Base-by-base conservation (phyloP, 495 filamentous ascomycete genomes). In the Aspergillus diversus region DNA sequence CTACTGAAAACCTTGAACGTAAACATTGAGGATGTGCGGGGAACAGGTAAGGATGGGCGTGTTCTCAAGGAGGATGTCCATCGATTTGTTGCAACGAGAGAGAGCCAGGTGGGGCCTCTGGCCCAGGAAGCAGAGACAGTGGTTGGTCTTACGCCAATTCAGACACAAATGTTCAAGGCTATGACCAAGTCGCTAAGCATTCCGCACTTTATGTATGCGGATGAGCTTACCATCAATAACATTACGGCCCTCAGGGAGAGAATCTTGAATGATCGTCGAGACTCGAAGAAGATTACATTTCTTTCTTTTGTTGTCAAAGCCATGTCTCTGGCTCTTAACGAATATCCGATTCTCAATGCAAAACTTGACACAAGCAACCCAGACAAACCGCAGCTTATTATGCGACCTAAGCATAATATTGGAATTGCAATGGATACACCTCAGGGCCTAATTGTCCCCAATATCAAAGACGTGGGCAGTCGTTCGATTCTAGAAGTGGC, bases 241-340 rank as follows among this genome's bases (percentile, higher is more conserved):
- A 81, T 98, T 3, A 86, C 85, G 46, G 77, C 83, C 39, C 80
- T 97, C 39, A 89, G 95, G 16, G 72, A 77, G 39, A 86, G 84
- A 46, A 83, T 97, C 17, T 66, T 67, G 54, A 69, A 64, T 69
- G 69, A 83, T 69, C 61, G 75, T 56, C 71, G 68, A 66, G 67
- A 80, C 33, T 76, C 77, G 33, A 76, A 73, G 34, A 96, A 93
- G 71, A 74, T 98, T 54, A 92, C 95, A 3, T 92, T 90, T 73
- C 84, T 97, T 34, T 90, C 94, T n/a, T 97, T 99, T 74, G 86
- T 97, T 56, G 85, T 98, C 77, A 99, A 99, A 76, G 93, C 96
- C 9, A 86, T 97, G 12, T 97, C 93, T 16, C 81, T 96, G 42
- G 84, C 94, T 2, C 83, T 99, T 7, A 79, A 88, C 66, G 82